Conservation (phyloP, 139 green algal species). For the Coelastrella sp. region DNA sequence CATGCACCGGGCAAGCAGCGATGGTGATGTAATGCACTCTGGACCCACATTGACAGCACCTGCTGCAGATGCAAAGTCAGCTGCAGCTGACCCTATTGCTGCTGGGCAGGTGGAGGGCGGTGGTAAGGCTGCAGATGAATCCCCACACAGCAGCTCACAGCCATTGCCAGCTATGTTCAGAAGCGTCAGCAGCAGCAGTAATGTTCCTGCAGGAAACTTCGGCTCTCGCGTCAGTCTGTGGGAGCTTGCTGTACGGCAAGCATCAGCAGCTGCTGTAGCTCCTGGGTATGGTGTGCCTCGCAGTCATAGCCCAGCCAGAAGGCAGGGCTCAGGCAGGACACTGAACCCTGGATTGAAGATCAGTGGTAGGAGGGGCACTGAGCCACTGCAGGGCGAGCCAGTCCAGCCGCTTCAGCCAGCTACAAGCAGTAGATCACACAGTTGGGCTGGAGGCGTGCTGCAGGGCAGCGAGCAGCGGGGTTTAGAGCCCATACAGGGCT, state of each 20-base stretch:
- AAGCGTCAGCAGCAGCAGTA: conserved; percentile 3
- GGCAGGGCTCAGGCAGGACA: neutral
- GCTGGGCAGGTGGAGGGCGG: too few species aligned
- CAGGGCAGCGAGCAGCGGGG: too few species aligned
- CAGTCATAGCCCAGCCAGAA: neutral
- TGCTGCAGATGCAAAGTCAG: neutral
- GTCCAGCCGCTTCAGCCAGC: neutral
- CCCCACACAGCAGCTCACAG: too few species aligned
- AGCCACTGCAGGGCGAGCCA: neutral
- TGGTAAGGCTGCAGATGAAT: too few species aligned
- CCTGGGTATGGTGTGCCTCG: conserved; percentile 7
- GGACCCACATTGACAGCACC: neutral
- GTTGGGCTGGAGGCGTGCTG: neutral
- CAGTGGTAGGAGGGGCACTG: neutral
- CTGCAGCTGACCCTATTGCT: too few species aligned
- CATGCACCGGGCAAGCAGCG: neutral
- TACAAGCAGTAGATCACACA: neutral
- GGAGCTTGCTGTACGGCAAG: conserved; percentile 30
- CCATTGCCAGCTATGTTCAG: conserved; percentile 7
- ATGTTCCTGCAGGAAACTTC: too few species aligned
- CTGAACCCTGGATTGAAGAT: neutral
- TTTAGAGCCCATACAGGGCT: too few species aligned
- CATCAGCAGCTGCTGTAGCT: neutral
- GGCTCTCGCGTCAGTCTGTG: neutral
- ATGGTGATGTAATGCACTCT: neutral